A percentile compares a stretch with the other conserved stretches of the same genome.
Evolutionary conservation across 192 early-diverging fungal species (phyloP).

Genomic region (Cladochytrium replicatum): DNA sequence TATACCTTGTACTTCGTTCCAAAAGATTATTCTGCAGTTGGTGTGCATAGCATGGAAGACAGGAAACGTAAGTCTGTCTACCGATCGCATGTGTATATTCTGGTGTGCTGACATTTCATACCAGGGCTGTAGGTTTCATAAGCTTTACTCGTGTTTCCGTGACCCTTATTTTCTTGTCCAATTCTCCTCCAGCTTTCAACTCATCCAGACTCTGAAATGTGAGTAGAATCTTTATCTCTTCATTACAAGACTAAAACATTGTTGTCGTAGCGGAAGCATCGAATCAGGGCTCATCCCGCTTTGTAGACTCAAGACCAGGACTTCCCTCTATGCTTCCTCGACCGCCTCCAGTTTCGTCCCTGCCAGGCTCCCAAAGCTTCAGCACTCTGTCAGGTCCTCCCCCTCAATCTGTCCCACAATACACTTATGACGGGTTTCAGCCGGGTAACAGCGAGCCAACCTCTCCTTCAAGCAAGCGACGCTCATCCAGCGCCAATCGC

Average conservation of each 20-base stretch:
- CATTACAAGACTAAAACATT: neutral
- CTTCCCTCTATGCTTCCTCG: no score
- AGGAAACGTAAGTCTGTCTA: constrained; percentile 27
- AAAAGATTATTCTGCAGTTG: constrained; percentile 38
- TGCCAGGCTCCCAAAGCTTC: no score
- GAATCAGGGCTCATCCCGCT: no score
- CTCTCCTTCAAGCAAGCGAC: no score
- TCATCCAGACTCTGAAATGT: constrained; percentile 41
- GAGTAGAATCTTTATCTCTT: neutral
- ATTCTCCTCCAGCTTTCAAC: constrained; percentile 33
- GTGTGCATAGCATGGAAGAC: constrained; percentile 45
- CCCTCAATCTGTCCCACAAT: no score
- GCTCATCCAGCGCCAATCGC: no score
- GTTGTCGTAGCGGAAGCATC: neutral
- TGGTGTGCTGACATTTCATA: constrained; percentile 9
- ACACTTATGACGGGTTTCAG: no score
- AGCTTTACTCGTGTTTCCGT: constrained; percentile 1
- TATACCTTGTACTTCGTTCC: neutral
- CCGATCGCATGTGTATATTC: neutral
- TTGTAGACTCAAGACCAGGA: no score
- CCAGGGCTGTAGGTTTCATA: constrained; percentile 28
- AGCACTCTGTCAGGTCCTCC: no score
- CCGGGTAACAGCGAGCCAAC: no score
- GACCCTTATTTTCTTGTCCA: constrained; percentile 7
- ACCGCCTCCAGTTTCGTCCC: no score